Percentiles rank a stretch among this genome's conserved stretches.
Evolutionary conservation across 768 basidiomycete species (phyloP).

Genomic region (Cantharellus cinnabarinus): DNA sequence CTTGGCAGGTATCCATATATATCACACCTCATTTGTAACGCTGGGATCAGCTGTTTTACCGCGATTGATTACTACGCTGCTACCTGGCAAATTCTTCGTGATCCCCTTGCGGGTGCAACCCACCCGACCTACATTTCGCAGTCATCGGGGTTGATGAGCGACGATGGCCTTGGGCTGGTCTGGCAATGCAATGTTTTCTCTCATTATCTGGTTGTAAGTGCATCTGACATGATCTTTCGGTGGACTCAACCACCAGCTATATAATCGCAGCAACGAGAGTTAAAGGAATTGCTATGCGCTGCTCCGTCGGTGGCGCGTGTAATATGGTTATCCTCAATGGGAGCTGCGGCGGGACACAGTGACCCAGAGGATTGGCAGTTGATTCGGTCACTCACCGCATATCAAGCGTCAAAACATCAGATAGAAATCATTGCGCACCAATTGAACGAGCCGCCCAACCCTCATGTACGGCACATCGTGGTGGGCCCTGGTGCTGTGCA

Average conservation of each 20-base stretch:
- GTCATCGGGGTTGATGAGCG: constrained; percentile 33
- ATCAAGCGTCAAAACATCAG: constrained; percentile 57
- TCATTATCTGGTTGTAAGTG: constrained; percentile 54
- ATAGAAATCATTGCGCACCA: constrained; percentile 42
- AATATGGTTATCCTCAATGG: constrained; percentile 62
- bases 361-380: constrained; percentile 56
- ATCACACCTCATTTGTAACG: constrained; percentile 65
- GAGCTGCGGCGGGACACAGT: constrained; percentile 33
- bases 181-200: constrained; percentile 79
- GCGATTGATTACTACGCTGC: constrained; percentile 30
- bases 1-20: constrained; percentile 49
- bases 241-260: too few species aligned
- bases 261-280: too few species aligned
- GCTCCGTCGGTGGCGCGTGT: constrained; percentile 30
- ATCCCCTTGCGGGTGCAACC: constrained; percentile 30
- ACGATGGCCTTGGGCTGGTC: constrained; percentile 54
- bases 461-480: constrained; percentile 36
- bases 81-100: constrained; percentile 27
- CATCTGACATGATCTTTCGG: neutral
- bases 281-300: too few species aligned
- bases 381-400: constrained; percentile 36
- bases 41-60: constrained; percentile 43
- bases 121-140: constrained; percentile 39
- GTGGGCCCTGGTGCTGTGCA: constrained; percentile 50
- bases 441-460: constrained; percentile 22